Percentiles rank a stretch among this genome's conserved stretches.
These are phyloP conservation scores for Xylariomycetidae sp. DNA, from an alignment of 2,329 filamentous ascomycete genomes.

Conservation along the genomic window DNA sequence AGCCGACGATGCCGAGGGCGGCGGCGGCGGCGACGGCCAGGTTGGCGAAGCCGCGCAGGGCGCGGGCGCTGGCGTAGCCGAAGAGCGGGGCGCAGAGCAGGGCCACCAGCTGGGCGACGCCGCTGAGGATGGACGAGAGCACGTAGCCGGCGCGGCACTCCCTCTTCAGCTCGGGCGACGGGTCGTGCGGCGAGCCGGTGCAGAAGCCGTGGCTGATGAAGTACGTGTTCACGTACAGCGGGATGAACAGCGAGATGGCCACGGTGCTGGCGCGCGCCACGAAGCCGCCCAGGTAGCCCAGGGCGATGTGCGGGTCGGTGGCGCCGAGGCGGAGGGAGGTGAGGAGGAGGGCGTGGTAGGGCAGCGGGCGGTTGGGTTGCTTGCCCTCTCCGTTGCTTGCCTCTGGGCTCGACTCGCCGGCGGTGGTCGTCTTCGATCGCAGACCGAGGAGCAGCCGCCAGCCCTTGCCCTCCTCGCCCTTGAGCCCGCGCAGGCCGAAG, in stretches of 20 bases:
- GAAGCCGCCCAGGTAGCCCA: conserved; percentile 90
- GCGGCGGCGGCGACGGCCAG: conserved; percentile 68
- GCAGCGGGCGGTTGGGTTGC: conserved; percentile 30
- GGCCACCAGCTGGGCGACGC: conserved; percentile 80
- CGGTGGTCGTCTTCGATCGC: conserved; percentile 9
- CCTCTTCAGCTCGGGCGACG: conserved; percentile 70
- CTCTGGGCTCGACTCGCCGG: background rate
- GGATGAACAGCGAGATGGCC: conserved; percentile 90
- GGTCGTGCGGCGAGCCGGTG: conserved; percentile 56
- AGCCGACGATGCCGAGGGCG: conserved; percentile 69
- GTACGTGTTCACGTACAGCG: conserved; percentile 85
- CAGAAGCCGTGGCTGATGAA: conserved; percentile 80
- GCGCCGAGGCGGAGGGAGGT: conserved; percentile 65
- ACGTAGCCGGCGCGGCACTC: conserved; percentile 84
- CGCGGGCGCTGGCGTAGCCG: conserved; percentile 64
- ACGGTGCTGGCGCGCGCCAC: conserved; percentile 93
- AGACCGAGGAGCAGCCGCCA: conserved; percentile 52
- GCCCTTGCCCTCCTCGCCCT: conserved; percentile 73
- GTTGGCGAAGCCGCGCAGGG: conserved; percentile 47
- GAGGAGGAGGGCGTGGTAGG: conserved; percentile 55
- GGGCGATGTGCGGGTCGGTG: conserved; percentile 67
- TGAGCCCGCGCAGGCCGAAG: conserved; percentile 63
- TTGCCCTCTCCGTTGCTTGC: background rate
- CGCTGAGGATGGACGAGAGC: conserved; percentile 79
- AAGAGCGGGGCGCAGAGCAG: conserved; percentile 81